A percentile compares a stretch with the other conserved stretches of the same genome.
phyloP scores from a whole-genome alignment of 768 basidiomycete species.

The Trametes cingulata region DNA sequence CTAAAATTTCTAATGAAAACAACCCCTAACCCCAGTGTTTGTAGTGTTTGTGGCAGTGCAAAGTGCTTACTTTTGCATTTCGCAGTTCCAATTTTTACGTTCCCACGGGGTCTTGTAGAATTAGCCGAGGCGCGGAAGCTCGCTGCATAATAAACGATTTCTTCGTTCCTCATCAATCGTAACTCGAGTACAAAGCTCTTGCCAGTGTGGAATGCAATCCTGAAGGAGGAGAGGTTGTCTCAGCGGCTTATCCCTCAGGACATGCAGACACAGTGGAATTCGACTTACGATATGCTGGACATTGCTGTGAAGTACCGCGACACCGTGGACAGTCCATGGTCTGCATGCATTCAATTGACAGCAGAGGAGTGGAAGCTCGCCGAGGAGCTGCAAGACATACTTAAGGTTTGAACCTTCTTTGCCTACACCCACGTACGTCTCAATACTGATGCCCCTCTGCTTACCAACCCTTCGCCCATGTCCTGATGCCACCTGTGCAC shows the following conservation, averaged over 20 bases:
- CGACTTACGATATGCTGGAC: slow-evolving; percentile 5
- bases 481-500: too few species aligned
- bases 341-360: not conserved
- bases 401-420: not conserved
- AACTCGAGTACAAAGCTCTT: slow-evolving; percentile 34
- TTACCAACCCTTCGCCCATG: not conserved
- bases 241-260: not conserved
- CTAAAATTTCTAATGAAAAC: too few species aligned
- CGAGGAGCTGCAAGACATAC: not conserved
- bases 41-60: too few species aligned
- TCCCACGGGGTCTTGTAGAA: too few species aligned
- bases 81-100: too few species aligned
- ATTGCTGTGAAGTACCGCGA: not conserved
- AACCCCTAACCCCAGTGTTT: too few species aligned
- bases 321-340: not conserved
- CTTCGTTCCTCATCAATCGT: too few species aligned
- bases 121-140: too few species aligned
- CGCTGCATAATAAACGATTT: too few species aligned
- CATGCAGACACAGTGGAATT: slow-evolving; percentile 5
- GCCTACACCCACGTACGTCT: not conserved
- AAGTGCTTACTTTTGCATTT: too few species aligned
- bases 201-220: slow-evolving; percentile 17
- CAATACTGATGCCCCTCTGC: not conserved
- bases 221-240: not conserved
- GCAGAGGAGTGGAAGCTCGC: not conserved